Percentiles rank a stretch among this genome's conserved stretches.
Evolutionary conservation across 352 stramenopile species (phyloP).

Genomic region (Halophytophthora polymorphica): DNA sequence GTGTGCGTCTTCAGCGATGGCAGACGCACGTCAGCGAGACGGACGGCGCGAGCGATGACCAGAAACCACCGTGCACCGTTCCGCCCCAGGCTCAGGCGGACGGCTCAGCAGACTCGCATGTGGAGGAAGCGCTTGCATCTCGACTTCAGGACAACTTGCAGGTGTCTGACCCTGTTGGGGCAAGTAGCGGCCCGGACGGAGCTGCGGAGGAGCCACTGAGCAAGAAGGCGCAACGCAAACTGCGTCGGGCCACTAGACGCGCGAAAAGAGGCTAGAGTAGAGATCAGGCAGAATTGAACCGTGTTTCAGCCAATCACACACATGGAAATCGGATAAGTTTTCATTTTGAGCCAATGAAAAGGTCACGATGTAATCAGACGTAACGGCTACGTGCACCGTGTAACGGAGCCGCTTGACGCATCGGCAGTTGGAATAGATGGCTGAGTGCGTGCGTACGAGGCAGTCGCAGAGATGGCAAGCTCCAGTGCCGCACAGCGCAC

Average conservation of each 20-base stretch:
- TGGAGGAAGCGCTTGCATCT: conserved; percentile 13
- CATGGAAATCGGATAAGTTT: not conserved
- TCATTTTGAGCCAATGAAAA: not conserved
- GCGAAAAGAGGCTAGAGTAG: not conserved
- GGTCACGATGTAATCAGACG: not conserved
- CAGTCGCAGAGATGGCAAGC: too few species aligned
- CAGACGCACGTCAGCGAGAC: conserved; percentile 15
- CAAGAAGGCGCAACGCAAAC: conserved; percentile 47
- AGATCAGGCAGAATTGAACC: not conserved
- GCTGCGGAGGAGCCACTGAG: conserved; percentile 21
- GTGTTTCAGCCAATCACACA: conserved; percentile 7
- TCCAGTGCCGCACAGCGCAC: too few species aligned
- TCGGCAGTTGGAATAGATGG: conserved; percentile 5
- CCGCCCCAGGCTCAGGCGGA: conserved; percentile 8
- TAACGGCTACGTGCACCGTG: too few species aligned
- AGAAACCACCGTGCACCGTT: conserved; percentile 8
- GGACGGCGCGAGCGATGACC: conserved; percentile 4
- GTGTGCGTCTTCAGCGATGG: conserved; percentile 23
- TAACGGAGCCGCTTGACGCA: conserved; percentile 2
- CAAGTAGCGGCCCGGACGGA: not conserved
- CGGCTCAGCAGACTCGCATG: conserved; percentile 5
- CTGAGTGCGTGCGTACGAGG: too few species aligned
- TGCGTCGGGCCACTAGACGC: conserved; percentile 20
- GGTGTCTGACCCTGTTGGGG: conserved; percentile 12
- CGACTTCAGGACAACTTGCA: conserved; percentile 21